Conservation (phyloP, 2,329 filamentous ascomycete genomes). For the Hypoxylon sp. region DNA sequence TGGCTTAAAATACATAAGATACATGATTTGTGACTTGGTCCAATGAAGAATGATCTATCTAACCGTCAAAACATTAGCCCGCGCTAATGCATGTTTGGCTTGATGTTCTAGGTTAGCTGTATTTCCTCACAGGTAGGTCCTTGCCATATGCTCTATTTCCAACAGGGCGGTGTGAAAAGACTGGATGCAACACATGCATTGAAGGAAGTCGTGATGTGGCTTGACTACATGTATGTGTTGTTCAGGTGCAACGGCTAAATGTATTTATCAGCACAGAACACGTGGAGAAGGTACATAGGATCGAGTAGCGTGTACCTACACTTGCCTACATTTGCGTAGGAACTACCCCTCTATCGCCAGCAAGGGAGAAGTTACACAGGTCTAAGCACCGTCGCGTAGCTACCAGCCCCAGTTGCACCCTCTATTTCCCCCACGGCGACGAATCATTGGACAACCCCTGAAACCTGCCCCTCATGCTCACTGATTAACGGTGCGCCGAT, state of each 20-base stretch:
- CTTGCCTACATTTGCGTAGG: too few relatives aligned
- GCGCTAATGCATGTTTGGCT: slow-evolving; percentile 33
- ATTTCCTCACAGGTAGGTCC: slow-evolving; percentile 41
- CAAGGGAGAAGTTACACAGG: slow-evolving; percentile 33
- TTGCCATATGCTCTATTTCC: slow-evolving; percentile 39
- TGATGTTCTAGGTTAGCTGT: slow-evolving; percentile 29
- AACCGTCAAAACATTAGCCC: slow-evolving; percentile 13
- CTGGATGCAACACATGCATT: slow-evolving; percentile 5
- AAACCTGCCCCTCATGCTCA: slow-evolving; percentile 44
- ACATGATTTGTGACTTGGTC: slow-evolving; percentile 3
- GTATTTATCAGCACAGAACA: slow-evolving; percentile 4
- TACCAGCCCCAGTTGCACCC: slow-evolving; percentile 8
- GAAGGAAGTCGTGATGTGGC: slow-evolving; percentile 10
- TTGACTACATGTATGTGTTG: slow-evolving; percentile 2
- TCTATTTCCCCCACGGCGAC: slow-evolving; percentile 23
- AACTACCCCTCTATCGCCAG: slow-evolving; percentile 17
- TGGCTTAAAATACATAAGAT: background rate
- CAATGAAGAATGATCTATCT: slow-evolving; percentile 7
- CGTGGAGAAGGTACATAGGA: slow-evolving; percentile 8
- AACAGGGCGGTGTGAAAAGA: slow-evolving; percentile 44
- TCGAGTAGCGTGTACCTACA: slow-evolving; percentile 1
- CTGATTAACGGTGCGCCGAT: slow-evolving; percentile 17
- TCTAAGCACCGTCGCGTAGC: slow-evolving; percentile 18
- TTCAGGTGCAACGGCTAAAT: background rate
- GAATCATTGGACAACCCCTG: slow-evolving; percentile 42